Percentiles rank a stretch among this genome's conserved stretches.
Conservation (phyloP, 495 filamentous ascomycete genomes). For the Bathelium albidoporum region DNA sequence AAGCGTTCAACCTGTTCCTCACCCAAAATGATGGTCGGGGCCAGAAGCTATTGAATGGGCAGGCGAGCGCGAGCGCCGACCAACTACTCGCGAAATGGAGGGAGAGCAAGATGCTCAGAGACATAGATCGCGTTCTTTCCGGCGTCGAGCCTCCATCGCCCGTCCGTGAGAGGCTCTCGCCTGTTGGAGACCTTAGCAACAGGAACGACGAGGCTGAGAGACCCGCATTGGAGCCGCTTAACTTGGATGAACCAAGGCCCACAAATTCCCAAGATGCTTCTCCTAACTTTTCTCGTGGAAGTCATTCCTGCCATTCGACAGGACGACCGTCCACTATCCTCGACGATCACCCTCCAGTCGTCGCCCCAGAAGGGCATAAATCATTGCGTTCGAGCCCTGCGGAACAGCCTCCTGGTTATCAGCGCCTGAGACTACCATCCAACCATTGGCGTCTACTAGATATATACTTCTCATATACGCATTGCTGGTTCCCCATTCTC, state of each 20-base stretch:
- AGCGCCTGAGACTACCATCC: conserved; percentile 38
- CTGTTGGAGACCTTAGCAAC: neutral
- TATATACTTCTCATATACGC: conserved; percentile 61
- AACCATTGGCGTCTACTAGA: conserved; percentile 58
- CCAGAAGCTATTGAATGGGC: conserved; percentile 14
- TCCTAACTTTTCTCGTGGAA: neutral
- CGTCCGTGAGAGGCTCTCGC: neutral
- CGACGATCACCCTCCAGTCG: too few relatives aligned
- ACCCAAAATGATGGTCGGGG: conserved; percentile 6
- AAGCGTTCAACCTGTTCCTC: conserved; percentile 16
- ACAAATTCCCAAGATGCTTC: neutral
- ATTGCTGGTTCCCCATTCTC: conserved; percentile 62
- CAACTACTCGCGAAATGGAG: conserved; percentile 27
- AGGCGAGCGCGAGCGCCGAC: conserved; percentile 20
- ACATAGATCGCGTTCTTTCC: conserved; percentile 25
- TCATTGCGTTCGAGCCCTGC: neutral
- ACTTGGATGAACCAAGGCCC: too few relatives aligned
- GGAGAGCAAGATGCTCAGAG: conserved; percentile 20
- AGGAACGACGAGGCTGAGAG: neutral
- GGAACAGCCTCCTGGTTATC: neutral
- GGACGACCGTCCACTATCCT: too few relatives aligned
- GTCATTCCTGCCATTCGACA: too few relatives aligned
- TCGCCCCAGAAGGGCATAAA: too few relatives aligned
- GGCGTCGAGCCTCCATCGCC: neutral
- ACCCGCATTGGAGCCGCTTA: neutral